Base-by-base conservation (phyloP, 768 basidiomycete species). In the Leccinum subtestaceum region DNA sequence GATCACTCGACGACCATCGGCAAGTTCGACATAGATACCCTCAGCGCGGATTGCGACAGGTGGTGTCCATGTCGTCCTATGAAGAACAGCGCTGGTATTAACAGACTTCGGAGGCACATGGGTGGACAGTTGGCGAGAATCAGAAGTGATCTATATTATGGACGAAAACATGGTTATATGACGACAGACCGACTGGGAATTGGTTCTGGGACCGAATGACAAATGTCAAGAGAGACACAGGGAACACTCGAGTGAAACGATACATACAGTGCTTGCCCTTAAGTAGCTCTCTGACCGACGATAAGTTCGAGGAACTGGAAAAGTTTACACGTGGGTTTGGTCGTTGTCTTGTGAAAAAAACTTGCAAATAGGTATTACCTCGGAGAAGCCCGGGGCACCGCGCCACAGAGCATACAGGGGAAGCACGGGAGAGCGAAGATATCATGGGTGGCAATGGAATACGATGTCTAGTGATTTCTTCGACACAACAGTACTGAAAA, bases 41-140 rank as follows among this genome's bases (percentile, higher is more conserved):
- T 88, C 74, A 3, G 78, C 88, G 12, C 79, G 72, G 15, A 81
- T 77, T 4, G 89, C 91, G 12, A 92, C 75, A 13, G 88, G 89
- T 10, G 87, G 89, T 29, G 68, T 78, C 87, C 87, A 91, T 1
- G 89, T 85, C 12, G 87, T 91, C 55, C 92, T 76, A 65, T 87
- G 85, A 11, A 89, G 75, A 59, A 89, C 85, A 47, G 72, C 67
- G 15, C 76, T 70, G 10, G 69, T 52, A 32, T 31, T 27, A 49
- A 46, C 34, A 56, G 67, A 61, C 64, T 61, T 70, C 13, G 67
- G 54, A 29, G 50, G 38, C 21, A n/a, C 23, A 32, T 13, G 54
- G 21, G 31, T 62, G 38, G 13, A 32, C 38, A 54, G 34, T 21
- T 29, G 15, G 29, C n/a, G 29, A 32, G n/a, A 53, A 40, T 54